Conservation (phyloP, 257 asterid species). For the Linaria vulgaris region DNA sequence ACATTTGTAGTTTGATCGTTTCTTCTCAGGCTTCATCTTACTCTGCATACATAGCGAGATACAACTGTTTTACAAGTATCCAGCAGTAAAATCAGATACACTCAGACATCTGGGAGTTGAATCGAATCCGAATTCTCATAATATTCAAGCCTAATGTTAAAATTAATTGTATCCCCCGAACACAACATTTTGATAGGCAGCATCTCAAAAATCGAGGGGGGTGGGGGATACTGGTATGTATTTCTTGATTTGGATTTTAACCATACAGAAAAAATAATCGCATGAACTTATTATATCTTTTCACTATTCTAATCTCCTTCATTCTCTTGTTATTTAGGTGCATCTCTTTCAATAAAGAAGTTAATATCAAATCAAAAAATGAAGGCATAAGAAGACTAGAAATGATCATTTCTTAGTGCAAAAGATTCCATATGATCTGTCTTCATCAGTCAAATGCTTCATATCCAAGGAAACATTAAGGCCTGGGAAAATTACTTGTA, state of each 20-base stretch:
- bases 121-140: neutral
- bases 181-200: neutral
- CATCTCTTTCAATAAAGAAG: conserved; percentile 6
- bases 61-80: conserved; percentile 9
- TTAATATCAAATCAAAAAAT: conserved; percentile 10
- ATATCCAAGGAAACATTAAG: conserved; percentile 14
- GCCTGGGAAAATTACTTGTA: conserved; percentile 60
- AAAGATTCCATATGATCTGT: neutral
- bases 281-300: neutral
- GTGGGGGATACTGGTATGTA: conserved; percentile 9
- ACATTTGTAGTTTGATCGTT: conserved; percentile 76
- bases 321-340: conserved; percentile 7
- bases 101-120: conserved; percentile 2
- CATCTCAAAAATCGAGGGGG: neutral
- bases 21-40: conserved; percentile 66
- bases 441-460: conserved; percentile 8
- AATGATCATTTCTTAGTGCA: conserved; percentile 1
- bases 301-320: neutral
- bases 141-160: neutral
- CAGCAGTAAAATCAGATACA: conserved; percentile 5
- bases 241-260: conserved; percentile 11
- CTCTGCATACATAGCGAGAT: conserved; percentile 48
- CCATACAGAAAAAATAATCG: conserved; percentile 1
- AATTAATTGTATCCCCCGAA: no score
- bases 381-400: neutral